Base-by-base conservation (phyloP, 495 filamentous ascomycete genomes). In the Tuber brumale region DNA sequence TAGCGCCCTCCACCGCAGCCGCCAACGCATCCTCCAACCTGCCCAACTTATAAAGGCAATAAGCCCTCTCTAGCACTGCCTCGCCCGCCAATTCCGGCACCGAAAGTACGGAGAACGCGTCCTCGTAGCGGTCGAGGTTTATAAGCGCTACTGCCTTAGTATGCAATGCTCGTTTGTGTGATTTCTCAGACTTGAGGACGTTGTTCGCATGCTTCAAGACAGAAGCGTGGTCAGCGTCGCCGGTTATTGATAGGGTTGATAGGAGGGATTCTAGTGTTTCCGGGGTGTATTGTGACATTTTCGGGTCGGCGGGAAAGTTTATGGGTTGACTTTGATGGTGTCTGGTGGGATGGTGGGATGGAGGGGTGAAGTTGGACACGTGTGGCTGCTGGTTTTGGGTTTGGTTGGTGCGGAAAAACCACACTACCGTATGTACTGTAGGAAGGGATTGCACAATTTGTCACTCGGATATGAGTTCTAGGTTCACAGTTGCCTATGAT, bases 121-220 rank as follows among this genome's bases (percentile, higher is more conserved):
- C 95, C 31, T 95, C 91, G 84, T 91, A 97, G 75, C 94, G 93
- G 83, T 99, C 96, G 72, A 98, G 90, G 83, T 96, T 97, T 72
- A 98, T 85, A 48, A 99, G 88, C 18, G 95, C 94, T 51, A 98
- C 92, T 16, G 91, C 87, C 77, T 93, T 93, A 48, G 91, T 91
- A 83, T 92, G 91, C 69, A 92, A 92, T 10, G 92, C 91, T 39
- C 91, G 87, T 42, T 87, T 70, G 77, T 94, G 90, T 69, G 83
- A 85, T 81, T 89, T 91, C 4, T 88, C 88, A 41, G 88, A 87
- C 82, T 88, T 89, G 48, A 95, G 86, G 6, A 87, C 86, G 48
- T 87, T 87, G 84, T 95, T 92, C 82, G 91, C 90, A 70, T 92
- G 89, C 77, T 88, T 88, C 21, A 95, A 86, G 46, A 92, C 84